These are phyloP conservation scores for Alternaria arbusti DNA, from an alignment of 2,329 filamentous ascomycete species.

Conservation along the genomic window DNA sequence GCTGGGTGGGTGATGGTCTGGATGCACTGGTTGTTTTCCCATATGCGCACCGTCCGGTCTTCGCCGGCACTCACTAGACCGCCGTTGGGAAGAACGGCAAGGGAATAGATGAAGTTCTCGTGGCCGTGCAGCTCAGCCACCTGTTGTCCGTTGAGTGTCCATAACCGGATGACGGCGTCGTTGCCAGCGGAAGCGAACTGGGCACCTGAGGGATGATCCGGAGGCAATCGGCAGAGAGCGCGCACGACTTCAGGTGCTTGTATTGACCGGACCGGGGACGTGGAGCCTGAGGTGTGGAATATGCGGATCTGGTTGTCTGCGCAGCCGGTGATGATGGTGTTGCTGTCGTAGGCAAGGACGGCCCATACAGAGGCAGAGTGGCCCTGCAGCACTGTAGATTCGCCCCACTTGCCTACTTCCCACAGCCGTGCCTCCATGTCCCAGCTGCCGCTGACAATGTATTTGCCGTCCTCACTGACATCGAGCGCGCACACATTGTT, in stretches of 20 bases:
- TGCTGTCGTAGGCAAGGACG: constrained; percentile 81
- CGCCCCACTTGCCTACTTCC: constrained; percentile 85
- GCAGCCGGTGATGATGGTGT: constrained; percentile 78
- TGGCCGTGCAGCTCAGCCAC: constrained; percentile 84
- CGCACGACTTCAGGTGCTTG: constrained; percentile 81
- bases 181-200: constrained; percentile 96
- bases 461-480: constrained; percentile 72
- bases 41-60: constrained; percentile 90
- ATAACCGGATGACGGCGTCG: constrained; percentile 85
- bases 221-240: constrained; percentile 82
- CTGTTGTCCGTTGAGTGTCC: constrained; percentile 79
- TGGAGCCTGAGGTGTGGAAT: constrained; percentile 70
- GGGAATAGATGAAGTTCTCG: constrained; percentile 91
- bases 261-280: constrained; percentile 68
- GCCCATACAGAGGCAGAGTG: constrained; percentile 88
- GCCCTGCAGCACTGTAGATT: constrained; percentile 71
- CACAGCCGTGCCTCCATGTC: constrained; percentile 87
- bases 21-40: constrained; percentile 81
- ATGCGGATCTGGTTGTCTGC: constrained; percentile 90
- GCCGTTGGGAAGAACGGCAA: constrained; percentile 78
- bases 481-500: constrained; percentile 90
- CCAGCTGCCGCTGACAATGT: constrained; percentile 92
- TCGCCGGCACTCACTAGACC: constrained; percentile 92
- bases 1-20: constrained; percentile 98
- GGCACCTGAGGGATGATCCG: constrained; percentile 77